These are phyloP conservation scores for Beta lomatogona DNA, from an alignment of 179 eudicot genomes.

Conservation along the genomic window DNA sequence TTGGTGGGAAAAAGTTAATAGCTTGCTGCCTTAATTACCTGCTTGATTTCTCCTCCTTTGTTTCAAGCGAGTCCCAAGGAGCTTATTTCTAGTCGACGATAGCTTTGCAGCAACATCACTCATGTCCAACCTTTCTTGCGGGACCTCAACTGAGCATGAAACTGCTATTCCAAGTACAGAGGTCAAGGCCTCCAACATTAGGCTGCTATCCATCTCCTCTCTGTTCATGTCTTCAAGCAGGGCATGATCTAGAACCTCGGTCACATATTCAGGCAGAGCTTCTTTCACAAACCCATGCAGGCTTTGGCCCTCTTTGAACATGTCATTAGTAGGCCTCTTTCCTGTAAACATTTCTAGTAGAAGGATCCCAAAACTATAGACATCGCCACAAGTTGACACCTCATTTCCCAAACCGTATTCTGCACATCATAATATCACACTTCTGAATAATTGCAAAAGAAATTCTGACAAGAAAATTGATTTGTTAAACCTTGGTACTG, in stretches of 20 bases:
- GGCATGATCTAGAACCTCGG: slow-evolving; percentile 18
- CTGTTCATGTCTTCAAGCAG: slow-evolving; percentile 4
- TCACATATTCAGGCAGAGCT: slow-evolving; percentile 23
- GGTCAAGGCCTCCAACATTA: background rate
- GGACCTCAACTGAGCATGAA: background rate
- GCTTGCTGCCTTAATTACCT: background rate
- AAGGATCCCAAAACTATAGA: slow-evolving; percentile 26
- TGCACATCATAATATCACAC: background rate
- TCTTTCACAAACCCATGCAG: slow-evolving; percentile 25
- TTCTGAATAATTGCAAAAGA: no score
- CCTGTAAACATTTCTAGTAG: slow-evolving; percentile 32
- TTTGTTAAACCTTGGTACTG: no score
- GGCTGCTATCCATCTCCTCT: background rate
- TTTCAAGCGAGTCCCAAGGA: background rate
- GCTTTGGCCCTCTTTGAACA: slow-evolving; percentile 23
- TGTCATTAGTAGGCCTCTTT: slow-evolving; percentile 32
- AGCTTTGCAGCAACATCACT: background rate
- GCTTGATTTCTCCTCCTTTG: background rate
- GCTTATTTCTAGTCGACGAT: slow-evolving; percentile 1
- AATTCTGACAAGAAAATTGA: no score
- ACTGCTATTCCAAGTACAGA: background rate
- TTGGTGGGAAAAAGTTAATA: background rate
- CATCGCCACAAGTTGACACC: slow-evolving; percentile 12
- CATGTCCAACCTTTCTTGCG: background rate
- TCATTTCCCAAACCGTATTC: slow-evolving; percentile 30